phyloP scores from a whole-genome alignment of 164 flowering plant genomes.

The Liriodendron chinense region DNA sequence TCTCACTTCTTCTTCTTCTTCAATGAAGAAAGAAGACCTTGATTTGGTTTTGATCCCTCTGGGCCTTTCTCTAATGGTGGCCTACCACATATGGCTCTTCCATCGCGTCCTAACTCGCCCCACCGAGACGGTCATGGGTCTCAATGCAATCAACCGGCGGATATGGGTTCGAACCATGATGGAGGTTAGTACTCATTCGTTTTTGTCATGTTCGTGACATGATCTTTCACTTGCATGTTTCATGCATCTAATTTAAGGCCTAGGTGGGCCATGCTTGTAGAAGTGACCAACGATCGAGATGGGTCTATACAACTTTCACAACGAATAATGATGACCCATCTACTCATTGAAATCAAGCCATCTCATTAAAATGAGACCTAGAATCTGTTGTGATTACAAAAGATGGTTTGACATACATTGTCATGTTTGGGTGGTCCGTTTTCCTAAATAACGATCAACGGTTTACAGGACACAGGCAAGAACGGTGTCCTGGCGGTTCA shows the following conservation, averaged over 20 bases:
- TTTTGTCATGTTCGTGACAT: no score
- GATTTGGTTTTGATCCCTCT: constrained; percentile 62
- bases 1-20: background rate
- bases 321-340: no score
- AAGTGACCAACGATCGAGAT: no score
- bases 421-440: background rate
- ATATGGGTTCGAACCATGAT: constrained; percentile 81
- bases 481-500: constrained; percentile 85
- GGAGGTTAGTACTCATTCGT: constrained; percentile 42
- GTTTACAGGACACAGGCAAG: constrained; percentile 51
- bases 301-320: no score
- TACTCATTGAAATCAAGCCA: background rate
- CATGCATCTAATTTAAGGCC: no score
- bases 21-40: constrained; percentile 43
- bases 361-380: background rate
- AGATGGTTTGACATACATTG: background rate
- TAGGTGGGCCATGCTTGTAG: no score
- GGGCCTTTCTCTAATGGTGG: constrained; percentile 49
- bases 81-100: constrained; percentile 72
- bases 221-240: no score
- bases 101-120: constrained; percentile 47
- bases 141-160: constrained; percentile 70
- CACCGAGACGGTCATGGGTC: constrained; percentile 56
- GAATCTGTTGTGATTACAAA: background rate
- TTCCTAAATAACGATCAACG: background rate